Base-by-base conservation (phyloP, 192 early-diverging fungal genomes). In the Backusella australiensis region DNA sequence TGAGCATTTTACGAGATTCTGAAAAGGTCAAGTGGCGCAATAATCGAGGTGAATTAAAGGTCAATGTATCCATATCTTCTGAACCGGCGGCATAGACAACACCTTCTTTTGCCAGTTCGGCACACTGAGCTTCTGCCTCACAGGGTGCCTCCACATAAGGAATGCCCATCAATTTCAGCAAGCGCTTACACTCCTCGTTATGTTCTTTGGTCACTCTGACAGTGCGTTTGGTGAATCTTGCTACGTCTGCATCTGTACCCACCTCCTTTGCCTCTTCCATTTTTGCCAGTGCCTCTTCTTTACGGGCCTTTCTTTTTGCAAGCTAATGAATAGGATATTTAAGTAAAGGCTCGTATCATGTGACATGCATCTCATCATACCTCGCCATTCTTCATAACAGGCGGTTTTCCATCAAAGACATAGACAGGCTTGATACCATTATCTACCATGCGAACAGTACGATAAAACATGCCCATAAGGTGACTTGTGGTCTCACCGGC, bases 61-160 rank as follows among this genome's bases (percentile, higher is more conserved):
- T 94, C 65, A 99, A 85, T 0, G 98, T 99, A 75, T 99, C 98
- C 97, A 99, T 98, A 85, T 99, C 98, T 77, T 99, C 97, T 12
- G 96, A 97, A 21, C 95, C 97, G 19, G 96, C 96, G 34, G 94
- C 98, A 81, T 91, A 98, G 2, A 99, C 96, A 73, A 96, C 96
- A 59, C 95, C 95, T 1, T 91, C 86, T 71, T 87, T 89, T n/a
- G 93, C 94, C 32, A 99, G 81, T 19, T 91, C 95, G 4, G 98
- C 98, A 80, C 98, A 99, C 78, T 99, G 96, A 0, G 98, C 96
- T 78, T 99, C 98, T 5, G 98, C 98, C 84, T 99, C 98, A 79
- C 95, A 94, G 9, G 98, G 98, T 17, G 98, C 98, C 78, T 94
- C 93, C 15, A 96, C 86, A 79, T 91, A 93, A 1, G 98, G 98